phyloP scores from a whole-genome alignment of 2,329 filamentous ascomycete genomes.

The Cladosporium sp. region DNA sequence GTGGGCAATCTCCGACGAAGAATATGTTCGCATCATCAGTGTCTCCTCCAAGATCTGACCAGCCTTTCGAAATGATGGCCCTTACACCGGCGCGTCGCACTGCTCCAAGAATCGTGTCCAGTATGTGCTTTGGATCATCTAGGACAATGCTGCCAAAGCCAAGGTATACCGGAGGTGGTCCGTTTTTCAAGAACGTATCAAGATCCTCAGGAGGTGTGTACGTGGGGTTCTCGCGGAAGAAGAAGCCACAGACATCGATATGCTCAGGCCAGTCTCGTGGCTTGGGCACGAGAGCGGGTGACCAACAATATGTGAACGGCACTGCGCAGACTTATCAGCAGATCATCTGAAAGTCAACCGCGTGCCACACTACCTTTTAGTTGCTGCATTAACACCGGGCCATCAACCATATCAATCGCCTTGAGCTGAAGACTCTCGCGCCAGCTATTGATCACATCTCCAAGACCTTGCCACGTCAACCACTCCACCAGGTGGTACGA shows the following conservation, averaged over 20 bases:
- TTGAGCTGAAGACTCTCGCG: slow-evolving; percentile 70
- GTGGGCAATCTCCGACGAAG: slow-evolving; percentile 52
- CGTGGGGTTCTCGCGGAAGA: slow-evolving; percentile 62
- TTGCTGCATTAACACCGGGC: slow-evolving; percentile 73
- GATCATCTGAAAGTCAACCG: slow-evolving; percentile 66
- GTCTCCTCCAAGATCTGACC: slow-evolving; percentile 36
- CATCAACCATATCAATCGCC: slow-evolving; percentile 76
- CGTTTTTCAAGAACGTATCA: slow-evolving; percentile 62
- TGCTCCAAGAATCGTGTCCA: slow-evolving; percentile 69
- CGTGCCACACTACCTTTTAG: slow-evolving; percentile 69
- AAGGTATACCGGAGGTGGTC: slow-evolving; percentile 73
- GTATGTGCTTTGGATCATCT: slow-evolving; percentile 69
- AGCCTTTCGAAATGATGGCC: slow-evolving; percentile 53
- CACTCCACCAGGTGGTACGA: slow-evolving; percentile 63
- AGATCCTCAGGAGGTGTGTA: slow-evolving; percentile 67
- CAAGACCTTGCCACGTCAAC: slow-evolving; percentile 68
- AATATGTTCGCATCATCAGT: slow-evolving; percentile 38
- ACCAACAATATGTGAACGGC: slow-evolving; percentile 87
- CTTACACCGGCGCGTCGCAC: slow-evolving; percentile 52
- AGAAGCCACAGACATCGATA: slow-evolving; percentile 73
- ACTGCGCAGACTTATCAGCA: neutral
- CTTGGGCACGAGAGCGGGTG: slow-evolving; percentile 70
- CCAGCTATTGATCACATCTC: slow-evolving; percentile 73
- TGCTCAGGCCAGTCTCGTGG: slow-evolving; percentile 70
- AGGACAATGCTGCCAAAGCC: slow-evolving; percentile 80